These are phyloP conservation scores for Penicillium paradoxum DNA, from an alignment of 495 filamentous ascomycete species.

Conservation along the genomic window DNA sequence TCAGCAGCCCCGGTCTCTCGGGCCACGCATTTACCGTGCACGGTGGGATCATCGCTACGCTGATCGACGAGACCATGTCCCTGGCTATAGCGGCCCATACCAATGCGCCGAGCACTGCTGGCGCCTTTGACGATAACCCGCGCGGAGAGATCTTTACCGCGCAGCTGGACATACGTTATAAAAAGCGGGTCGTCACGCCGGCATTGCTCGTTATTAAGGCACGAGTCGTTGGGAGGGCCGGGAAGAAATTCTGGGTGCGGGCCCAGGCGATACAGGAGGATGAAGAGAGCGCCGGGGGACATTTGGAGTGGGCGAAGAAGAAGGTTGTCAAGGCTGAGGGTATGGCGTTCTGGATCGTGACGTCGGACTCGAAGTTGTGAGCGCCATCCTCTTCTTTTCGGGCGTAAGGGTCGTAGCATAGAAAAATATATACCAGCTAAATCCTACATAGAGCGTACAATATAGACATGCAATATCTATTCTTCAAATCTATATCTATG, in stretches of 20 bases:
- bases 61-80: constrained; percentile 62
- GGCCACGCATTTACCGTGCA: constrained; percentile 39
- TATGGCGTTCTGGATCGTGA: constrained; percentile 41
- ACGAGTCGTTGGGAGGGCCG: constrained; percentile 31
- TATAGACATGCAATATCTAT: background rate
- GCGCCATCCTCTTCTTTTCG: background rate
- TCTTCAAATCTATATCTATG: constrained; percentile 5
- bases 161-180: constrained; percentile 41
- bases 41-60: constrained; percentile 56
- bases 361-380: constrained; percentile 17
- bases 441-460: background rate
- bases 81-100: constrained; percentile 32
- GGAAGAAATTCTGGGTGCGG: constrained; percentile 39
- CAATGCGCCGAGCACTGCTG: constrained; percentile 1
- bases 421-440: constrained; percentile 1
- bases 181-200: constrained; percentile 29
- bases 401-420: background rate
- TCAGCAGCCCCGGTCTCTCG: constrained; percentile 32
- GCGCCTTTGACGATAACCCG: constrained; percentile 16
- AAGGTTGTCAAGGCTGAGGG: constrained; percentile 37
- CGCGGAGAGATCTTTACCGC: constrained; percentile 34
- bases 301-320: constrained; percentile 29
- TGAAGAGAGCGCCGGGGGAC: constrained; percentile 23
- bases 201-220: constrained; percentile 29
- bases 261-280: constrained; percentile 39